A percentile compares a stretch with the other conserved stretches of the same genome.
phyloP scores from a whole-genome alignment of 768 basidiomycete species.

The Serendipita indica region DNA sequence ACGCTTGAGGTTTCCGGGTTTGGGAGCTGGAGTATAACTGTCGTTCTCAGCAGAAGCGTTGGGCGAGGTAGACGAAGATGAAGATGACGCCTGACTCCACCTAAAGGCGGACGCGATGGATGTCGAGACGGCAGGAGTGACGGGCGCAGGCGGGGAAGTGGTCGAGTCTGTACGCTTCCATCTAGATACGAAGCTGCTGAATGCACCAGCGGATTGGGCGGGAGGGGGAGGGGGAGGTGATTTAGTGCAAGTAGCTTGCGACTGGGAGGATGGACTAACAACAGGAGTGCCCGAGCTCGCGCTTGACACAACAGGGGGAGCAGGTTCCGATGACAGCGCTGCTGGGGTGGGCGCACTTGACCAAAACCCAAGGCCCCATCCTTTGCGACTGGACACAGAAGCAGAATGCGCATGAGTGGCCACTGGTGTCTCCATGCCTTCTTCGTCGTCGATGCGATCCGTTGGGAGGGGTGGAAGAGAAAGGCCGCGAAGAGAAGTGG shows the following conservation, averaged over 20 bases:
- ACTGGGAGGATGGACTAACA: slow-evolving; percentile 4
- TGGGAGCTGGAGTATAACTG: neutral
- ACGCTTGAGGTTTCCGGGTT: neutral
- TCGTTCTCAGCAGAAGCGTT: no score
- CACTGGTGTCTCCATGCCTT: slow-evolving; percentile 2
- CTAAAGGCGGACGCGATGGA: neutral
- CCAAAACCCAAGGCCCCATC: slow-evolving; percentile 16
- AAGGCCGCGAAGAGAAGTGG: slow-evolving; percentile 10
- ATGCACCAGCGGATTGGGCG: neutral
- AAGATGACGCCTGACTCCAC: neutral
- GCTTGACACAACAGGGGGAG: slow-evolving; percentile 10
- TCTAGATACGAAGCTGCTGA: slow-evolving; percentile 9
- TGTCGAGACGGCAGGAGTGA: neutral
- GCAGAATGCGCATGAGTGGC: slow-evolving; percentile 7
- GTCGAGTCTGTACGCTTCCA: neutral
- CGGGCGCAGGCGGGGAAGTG: neutral
- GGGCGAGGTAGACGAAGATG: neutral
- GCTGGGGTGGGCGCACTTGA: slow-evolving; percentile 8
- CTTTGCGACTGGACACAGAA: neutral
- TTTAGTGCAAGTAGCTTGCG: neutral
- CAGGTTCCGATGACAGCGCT: neutral
- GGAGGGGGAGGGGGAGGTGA: neutral
- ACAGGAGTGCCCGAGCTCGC: neutral
- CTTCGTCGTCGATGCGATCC: slow-evolving; percentile 11
- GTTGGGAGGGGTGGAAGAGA: slow-evolving; percentile 18